Evolutionary conservation across 2,329 filamentous ascomycete genomes (phyloP), one percentile per base, ranked within the genome.

Genomic region (Colletotrichum incanum): DNA sequence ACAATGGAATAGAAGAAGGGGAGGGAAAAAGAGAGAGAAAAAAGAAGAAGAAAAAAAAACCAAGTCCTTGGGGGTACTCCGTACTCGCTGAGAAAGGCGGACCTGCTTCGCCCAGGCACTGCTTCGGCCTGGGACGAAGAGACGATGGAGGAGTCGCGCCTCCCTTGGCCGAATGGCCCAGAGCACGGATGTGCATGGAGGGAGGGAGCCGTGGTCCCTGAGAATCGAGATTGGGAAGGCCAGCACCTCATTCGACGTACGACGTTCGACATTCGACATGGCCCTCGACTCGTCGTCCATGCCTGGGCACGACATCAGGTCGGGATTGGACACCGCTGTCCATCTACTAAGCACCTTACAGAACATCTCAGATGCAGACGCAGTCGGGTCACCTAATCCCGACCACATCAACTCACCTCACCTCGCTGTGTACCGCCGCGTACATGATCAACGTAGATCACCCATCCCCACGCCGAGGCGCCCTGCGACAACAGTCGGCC

Each of bases 1-100:
- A 14, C 20, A 45, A 64, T 59, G 52, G 65, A 65, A 64, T 52
- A 47, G 52, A 49, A 67, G 47, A 70, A 28, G 31, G 18, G 28
- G 18, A 54, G 9, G 11, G 31, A n/a, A n/a, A 34, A 31, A 31
- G 6, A 31, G 28, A 31, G 6, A 31, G 6, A 31, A 9, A 54
- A 23, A n/a, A 34, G 18, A n/a, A 14, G 34, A 54, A 31, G 50
- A n/a, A 31, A 12, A n/a, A 54, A n/a, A 54, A 34, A 16, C 16
- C 50, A 60, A 20, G 37, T 31, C 28, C 16, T 39, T 34, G 34
- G 34, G 31, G 16, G 60, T 26, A 63, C 41, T 16, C 14, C 20
- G 39, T 50, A 16, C 23, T 50, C 23, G 47, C n/a, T 50, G 23
- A 55, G 52, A 31, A 34, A 28, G 52, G n/a, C n/a, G n/a, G 14